phyloP scores from a whole-genome alignment of 345 rosid genomes.

The Lepidium aucheri region DNA sequence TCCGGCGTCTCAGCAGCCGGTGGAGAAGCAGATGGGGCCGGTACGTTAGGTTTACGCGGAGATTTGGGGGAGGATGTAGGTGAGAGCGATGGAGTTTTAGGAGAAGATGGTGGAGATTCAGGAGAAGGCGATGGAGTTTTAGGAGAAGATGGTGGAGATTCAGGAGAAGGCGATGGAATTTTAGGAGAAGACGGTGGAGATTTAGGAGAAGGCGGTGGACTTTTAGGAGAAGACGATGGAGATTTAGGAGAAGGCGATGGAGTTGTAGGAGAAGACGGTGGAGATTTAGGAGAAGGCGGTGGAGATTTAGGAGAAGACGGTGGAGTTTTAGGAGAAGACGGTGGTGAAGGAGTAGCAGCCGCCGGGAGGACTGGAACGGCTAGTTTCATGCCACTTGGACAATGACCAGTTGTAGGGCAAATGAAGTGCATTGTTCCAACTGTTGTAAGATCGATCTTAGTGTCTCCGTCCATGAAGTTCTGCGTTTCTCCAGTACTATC shows the following conservation, averaged over 20 bases:
- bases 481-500: constrained; percentile 3
- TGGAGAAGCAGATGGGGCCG: background rate
- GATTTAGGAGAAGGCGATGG: background rate
- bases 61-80: background rate
- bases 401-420: constrained; percentile 21
- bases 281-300: background rate
- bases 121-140: no score
- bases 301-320: background rate
- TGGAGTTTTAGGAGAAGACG: background rate
- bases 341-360: background rate
- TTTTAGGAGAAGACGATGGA: no score
- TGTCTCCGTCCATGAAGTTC: constrained; percentile 6
- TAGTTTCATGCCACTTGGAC: constrained; percentile 28
- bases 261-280: background rate
- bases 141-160: no score
- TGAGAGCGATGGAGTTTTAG: no score
- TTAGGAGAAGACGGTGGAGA: no score
- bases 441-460: constrained; percentile 15
- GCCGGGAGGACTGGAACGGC: constrained; percentile 18
- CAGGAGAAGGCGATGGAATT: no score
- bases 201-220: no score
- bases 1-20: constrained; percentile 3
- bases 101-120: no score
- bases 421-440: constrained; percentile 22
- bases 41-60: background rate